phyloP scores from a whole-genome alignment of 2,329 filamentous ascomycete genomes.

The Magnaporthiopsis poae region DNA sequence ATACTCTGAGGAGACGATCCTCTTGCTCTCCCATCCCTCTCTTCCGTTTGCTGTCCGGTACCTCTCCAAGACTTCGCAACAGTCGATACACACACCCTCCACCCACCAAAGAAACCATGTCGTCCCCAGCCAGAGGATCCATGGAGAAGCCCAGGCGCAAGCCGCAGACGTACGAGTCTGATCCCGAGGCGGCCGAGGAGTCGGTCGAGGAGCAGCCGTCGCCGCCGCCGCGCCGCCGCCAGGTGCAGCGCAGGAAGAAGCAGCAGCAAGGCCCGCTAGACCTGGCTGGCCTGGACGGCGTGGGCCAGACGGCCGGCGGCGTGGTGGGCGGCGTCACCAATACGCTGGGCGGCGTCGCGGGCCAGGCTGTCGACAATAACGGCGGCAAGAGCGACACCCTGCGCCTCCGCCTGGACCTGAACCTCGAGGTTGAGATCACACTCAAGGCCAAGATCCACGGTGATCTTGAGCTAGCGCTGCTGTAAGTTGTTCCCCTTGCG shows the following conservation, averaged over 20 bases:
- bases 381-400: conserved; percentile 54
- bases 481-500: conserved; percentile 29
- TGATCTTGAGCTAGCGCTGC: conserved; percentile 66
- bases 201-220: conserved; percentile 22
- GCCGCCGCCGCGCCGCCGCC: conserved; percentile 19
- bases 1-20: background rate
- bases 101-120: conserved; percentile 13
- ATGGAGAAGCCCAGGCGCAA: conserved; percentile 23
- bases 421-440: conserved; percentile 75
- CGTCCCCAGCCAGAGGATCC: conserved; percentile 21
- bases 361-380: conserved; percentile 25
- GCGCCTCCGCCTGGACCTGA: conserved; percentile 60
- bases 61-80: background rate
- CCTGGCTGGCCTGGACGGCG: conserved; percentile 27
- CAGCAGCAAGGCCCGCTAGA: conserved; percentile 15
- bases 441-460: conserved; percentile 79
- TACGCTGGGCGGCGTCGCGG: conserved; percentile 31
- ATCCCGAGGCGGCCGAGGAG: conserved; percentile 24
- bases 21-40: background rate
- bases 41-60: background rate
- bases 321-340: conserved; percentile 30
- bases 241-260: conserved; percentile 21
- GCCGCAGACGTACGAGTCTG: conserved; percentile 25
- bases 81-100: background rate
- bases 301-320: conserved; percentile 26